Percentiles rank a stretch among this genome's conserved stretches.
These are phyloP conservation scores for Pyrenula aspistea DNA, from an alignment of 495 filamentous ascomycete genomes.

Conservation along the genomic window DNA sequence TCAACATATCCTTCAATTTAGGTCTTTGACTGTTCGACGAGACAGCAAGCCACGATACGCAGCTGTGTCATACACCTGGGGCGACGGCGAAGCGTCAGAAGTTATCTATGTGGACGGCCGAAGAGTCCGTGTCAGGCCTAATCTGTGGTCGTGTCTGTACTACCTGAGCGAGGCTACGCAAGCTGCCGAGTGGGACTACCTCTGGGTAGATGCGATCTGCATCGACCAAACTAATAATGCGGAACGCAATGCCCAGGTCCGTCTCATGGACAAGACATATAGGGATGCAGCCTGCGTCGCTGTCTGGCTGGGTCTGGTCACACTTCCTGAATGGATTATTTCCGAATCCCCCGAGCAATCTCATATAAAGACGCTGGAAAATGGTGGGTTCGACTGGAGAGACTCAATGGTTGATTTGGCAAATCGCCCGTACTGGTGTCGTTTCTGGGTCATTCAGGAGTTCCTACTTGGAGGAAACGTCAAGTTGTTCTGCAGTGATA, in stretches of 20 bases:
- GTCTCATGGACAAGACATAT: conserved; percentile 10
- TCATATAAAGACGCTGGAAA: conserved; percentile 5
- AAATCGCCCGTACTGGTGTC: conserved; percentile 4
- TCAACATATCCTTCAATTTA: neutral
- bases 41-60: conserved; percentile 1
- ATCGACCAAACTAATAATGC: conserved; percentile 13
- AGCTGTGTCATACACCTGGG: conserved; percentile 13
- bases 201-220: conserved; percentile 23
- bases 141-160: conserved; percentile 12
- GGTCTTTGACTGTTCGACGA: neutral
- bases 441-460: conserved; percentile 6
- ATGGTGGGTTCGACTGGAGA: conserved; percentile 5
- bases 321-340: neutral
- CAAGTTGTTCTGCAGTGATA: conserved; percentile 6
- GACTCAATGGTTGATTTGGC: conserved; percentile 6
- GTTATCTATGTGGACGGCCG: conserved; percentile 8
- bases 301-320: conserved; percentile 11
- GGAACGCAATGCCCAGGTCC: conserved; percentile 15
- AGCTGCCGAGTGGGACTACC: conserved; percentile 3
- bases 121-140: conserved; percentile 5
- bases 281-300: conserved; percentile 7
- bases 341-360: neutral
- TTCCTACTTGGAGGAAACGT: conserved; percentile 3
- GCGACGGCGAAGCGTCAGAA: conserved; percentile 4
- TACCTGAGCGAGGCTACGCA: conserved; percentile 2